Percentiles rank a stretch among this genome's conserved stretches.
Conservation (phyloP, 2,329 filamentous ascomycete species). For the Aureobasidium sp. region DNA sequence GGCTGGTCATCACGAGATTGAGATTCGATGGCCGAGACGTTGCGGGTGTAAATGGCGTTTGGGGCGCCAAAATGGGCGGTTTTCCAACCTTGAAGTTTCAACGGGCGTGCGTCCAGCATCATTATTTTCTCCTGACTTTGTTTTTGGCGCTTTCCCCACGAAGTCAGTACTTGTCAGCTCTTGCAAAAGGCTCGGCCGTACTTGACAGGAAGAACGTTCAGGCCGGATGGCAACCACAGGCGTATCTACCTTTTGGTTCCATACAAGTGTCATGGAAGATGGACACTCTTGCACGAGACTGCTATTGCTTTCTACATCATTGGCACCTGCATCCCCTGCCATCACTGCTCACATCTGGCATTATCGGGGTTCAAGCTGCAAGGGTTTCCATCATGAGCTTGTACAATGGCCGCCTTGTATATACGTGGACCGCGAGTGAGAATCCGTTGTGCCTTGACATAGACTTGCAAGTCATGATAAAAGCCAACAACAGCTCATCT, state of each 20-base stretch:
- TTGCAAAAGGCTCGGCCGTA: neutral
- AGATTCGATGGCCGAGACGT: slow-evolving; percentile 1
- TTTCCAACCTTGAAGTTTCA: slow-evolving; percentile 2
- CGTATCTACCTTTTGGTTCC: too few species aligned
- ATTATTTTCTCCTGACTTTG: slow-evolving; percentile 5
- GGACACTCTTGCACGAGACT: too few species aligned
- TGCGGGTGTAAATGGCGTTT: slow-evolving; percentile 11
- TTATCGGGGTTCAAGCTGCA: too few species aligned
- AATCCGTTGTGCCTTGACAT: too few species aligned
- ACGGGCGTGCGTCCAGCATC: slow-evolving; percentile 1
- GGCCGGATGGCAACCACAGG: too few species aligned
- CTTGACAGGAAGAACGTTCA: neutral
- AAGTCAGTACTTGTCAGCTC: neutral
- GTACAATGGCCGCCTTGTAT: neutral
- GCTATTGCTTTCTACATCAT: too few species aligned
- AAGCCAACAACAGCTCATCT: too few species aligned
- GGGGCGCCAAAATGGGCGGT: neutral
- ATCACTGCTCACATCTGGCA: too few species aligned
- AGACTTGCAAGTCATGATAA: too few species aligned
- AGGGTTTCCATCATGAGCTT: neutral
- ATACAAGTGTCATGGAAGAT: too few species aligned
- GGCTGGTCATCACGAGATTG: slow-evolving; percentile 4
- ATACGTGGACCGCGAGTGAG: neutral
- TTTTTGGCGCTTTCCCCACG: slow-evolving; percentile 1
- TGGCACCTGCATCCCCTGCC: too few species aligned